A percentile compares a stretch with the other conserved stretches of the same genome.
Conservation (phyloP, 768 basidiomycete genomes). For the Zangia roseola region DNA sequence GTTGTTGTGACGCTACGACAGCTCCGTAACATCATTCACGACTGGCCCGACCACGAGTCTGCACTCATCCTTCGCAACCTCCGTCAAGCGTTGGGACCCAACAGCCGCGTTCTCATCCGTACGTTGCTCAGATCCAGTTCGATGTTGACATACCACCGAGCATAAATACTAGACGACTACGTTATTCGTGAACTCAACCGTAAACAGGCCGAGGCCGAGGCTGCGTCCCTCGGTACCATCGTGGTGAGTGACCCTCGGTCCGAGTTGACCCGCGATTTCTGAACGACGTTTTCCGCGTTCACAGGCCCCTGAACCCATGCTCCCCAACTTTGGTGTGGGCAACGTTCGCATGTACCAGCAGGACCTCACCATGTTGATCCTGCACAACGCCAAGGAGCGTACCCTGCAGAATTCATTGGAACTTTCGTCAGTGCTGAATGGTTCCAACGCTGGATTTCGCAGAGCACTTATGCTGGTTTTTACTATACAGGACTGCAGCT, state of each 20-base stretch:
- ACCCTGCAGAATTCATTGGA: slow-evolving; percentile 28
- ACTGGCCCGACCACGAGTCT: slow-evolving; percentile 34
- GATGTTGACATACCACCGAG: no score
- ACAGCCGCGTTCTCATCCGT: slow-evolving; percentile 34
- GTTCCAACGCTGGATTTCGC: neutral
- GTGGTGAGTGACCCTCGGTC: slow-evolving; percentile 4
- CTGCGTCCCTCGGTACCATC: slow-evolving; percentile 8
- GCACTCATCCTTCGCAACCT: slow-evolving; percentile 29
- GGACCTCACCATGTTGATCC: slow-evolving; percentile 31
- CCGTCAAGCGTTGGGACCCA: slow-evolving; percentile 28
- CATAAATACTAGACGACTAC: slow-evolving; percentile 18
- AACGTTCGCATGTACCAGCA: slow-evolving; percentile 26
- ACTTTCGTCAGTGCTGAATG: slow-evolving; percentile 26
- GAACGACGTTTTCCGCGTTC: neutral
- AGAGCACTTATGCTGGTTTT: neutral
- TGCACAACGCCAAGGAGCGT: slow-evolving; percentile 33
- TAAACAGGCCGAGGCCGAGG: slow-evolving; percentile 14
- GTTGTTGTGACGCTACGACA: neutral
- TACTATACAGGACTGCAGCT: slow-evolving; percentile 16
- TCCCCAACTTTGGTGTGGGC: slow-evolving; percentile 33
- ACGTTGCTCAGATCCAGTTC: neutral
- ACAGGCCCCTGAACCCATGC: slow-evolving; percentile 33
- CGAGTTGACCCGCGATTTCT: neutral
- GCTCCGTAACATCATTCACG: slow-evolving; percentile 29
- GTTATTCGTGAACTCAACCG: slow-evolving; percentile 21